phyloP scores from a whole-genome alignment of 2,329 filamentous ascomycete species.

The Cladosporium austrohemisphaericum region DNA sequence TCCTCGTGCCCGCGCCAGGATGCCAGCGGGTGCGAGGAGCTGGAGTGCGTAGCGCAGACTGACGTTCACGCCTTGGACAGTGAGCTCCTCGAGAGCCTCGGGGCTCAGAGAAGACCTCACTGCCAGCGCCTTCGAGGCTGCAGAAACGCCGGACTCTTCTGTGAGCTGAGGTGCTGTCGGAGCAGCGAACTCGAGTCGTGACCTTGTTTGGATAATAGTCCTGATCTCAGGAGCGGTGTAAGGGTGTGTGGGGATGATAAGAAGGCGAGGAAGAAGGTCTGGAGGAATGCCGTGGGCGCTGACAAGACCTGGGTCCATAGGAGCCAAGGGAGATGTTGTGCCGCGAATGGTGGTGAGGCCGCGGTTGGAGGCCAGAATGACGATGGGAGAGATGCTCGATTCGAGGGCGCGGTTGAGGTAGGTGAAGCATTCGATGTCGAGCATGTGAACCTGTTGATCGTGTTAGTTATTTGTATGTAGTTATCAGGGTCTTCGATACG shows the following conservation, averaged over 20 bases:
- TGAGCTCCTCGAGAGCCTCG: slow-evolving; percentile 79
- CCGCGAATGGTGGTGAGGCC: slow-evolving; percentile 91
- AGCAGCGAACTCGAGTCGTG: slow-evolving; percentile 42
- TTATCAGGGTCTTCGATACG: slow-evolving; percentile 17
- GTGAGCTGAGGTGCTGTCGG: slow-evolving; percentile 32
- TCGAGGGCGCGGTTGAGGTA: slow-evolving; percentile 98
- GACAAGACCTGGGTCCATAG: slow-evolving; percentile 61
- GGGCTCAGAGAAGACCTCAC: slow-evolving; percentile 78
- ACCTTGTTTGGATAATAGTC: slow-evolving; percentile 80
- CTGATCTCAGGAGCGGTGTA: slow-evolving; percentile 89
- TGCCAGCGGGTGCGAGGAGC: slow-evolving; percentile 82
- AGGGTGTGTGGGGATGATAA: slow-evolving; percentile 91
- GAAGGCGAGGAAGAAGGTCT: slow-evolving; percentile 86
- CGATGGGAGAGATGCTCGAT: slow-evolving; percentile 89
- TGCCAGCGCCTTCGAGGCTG: slow-evolving; percentile 49
- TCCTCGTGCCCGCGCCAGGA: slow-evolving; percentile 71
- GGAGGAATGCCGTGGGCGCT: slow-evolving; percentile 91
- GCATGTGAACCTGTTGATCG: slow-evolving; percentile 83
- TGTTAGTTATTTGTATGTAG: slow-evolving; percentile 22
- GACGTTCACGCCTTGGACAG: slow-evolving; percentile 81
- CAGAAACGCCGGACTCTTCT: slow-evolving; percentile 21
- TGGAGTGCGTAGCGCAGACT: slow-evolving; percentile 91
- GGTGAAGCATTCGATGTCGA: slow-evolving; percentile 98
- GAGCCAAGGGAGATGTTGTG: slow-evolving; percentile 43
- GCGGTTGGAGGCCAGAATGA: slow-evolving; percentile 94